A percentile compares a stretch with the other conserved stretches of the same genome.
Evolutionary conservation across 2,329 filamentous ascomycete species (phyloP).

Genomic region (Helicocarpus griseus): DNA sequence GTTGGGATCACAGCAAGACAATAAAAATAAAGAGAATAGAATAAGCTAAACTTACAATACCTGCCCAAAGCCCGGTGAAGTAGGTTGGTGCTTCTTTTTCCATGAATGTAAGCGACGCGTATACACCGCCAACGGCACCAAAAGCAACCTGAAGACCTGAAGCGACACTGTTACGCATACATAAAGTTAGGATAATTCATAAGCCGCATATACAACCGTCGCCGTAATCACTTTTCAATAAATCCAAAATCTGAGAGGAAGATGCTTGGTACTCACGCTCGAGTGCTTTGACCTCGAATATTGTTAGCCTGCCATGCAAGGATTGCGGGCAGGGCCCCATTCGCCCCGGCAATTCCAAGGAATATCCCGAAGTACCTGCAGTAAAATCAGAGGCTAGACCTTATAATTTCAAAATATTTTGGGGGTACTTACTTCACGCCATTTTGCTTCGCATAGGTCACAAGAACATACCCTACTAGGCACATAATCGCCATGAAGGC

Average conservation of each 20-base stretch:
- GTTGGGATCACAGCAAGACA: not conserved
- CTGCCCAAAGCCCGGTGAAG: constrained; percentile 15
- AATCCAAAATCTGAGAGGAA: not conserved
- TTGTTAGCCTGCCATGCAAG: constrained; percentile 27
- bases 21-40: not conserved
- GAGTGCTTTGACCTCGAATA: constrained; percentile 21
- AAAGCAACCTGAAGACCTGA: constrained; percentile 13
- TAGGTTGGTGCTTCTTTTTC: constrained; percentile 17
- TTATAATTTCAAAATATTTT: not conserved
- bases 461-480: constrained; percentile 20
- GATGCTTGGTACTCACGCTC: constrained; percentile 13
- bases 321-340: constrained; percentile 22
- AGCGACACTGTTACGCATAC: constrained; percentile 9
- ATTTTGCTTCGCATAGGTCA: constrained; percentile 16
- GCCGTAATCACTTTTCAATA: not conserved
- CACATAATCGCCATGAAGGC: constrained; percentile 18
- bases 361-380: constrained; percentile 21
- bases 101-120: constrained; percentile 15
- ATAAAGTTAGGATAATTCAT: constrained; percentile 12
- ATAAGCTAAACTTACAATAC: constrained; percentile 5
- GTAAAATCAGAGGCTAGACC: not conserved
- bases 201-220: not conserved
- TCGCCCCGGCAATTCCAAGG: constrained; percentile 19
- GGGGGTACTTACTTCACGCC: constrained; percentile 7
- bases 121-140: constrained; percentile 16